A percentile compares a stretch with the other conserved stretches of the same genome.
These are phyloP conservation scores for Mycena haematopus DNA, from an alignment of 768 basidiomycete genomes.

Conservation along the genomic window DNA sequence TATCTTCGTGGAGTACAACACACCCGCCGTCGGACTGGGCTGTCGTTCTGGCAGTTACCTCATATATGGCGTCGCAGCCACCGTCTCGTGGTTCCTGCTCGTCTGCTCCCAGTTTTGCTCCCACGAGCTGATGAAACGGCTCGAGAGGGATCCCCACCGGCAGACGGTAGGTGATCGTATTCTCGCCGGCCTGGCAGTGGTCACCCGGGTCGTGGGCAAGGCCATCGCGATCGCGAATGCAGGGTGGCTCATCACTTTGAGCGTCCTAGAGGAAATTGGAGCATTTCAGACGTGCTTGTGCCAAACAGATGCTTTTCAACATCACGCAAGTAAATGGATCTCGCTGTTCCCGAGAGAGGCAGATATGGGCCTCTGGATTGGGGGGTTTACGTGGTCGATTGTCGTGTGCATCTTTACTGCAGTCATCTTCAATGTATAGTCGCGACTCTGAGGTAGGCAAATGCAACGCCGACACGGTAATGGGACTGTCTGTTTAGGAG, in stretches of 20 bases:
- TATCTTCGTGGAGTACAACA: constrained; percentile 28
- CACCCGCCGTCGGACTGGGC: constrained; percentile 36
- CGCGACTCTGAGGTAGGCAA: no score
- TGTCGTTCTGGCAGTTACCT: constrained; percentile 41
- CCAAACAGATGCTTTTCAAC: constrained; percentile 12
- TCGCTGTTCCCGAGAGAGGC: constrained; percentile 9
- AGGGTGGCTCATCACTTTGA: constrained; percentile 24
- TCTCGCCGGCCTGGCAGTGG: constrained; percentile 5
- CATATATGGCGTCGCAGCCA: constrained; percentile 37
- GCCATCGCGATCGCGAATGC: constrained; percentile 21
- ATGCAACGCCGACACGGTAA: no score
- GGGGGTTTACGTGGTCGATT: constrained; percentile 12
- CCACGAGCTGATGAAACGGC: constrained; percentile 18
- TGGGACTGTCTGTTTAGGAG: no score
- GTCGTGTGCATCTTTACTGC: not conserved
- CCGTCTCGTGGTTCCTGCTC: constrained; percentile 37
- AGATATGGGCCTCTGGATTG: constrained; percentile 7
- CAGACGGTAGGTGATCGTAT: not conserved
- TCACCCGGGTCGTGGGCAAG: constrained; percentile 17
- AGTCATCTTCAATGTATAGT: no score
- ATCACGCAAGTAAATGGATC: constrained; percentile 3
- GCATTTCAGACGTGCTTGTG: constrained; percentile 29
- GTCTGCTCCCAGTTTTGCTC: constrained; percentile 34
- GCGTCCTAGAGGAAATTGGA: constrained; percentile 27
- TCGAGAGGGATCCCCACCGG: constrained; percentile 4